Evolutionary conservation across 306 rosid genomes (phyloP), one percentile per base, ranked within the genome.

Genomic region (Neltuma alba): DNA sequence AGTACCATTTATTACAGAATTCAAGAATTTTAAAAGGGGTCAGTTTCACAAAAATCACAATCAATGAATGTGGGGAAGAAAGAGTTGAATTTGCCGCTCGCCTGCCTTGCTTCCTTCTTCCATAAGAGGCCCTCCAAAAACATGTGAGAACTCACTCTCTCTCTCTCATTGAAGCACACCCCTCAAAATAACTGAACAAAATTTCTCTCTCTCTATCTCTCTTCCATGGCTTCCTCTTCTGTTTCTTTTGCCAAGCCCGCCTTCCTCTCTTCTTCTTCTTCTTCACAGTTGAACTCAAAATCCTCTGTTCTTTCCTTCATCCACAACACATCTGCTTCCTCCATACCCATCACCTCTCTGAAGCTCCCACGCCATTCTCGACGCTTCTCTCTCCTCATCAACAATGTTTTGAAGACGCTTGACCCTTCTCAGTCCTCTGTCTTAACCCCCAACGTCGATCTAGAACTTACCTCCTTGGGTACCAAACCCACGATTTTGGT

Each of bases 191-290:
- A 71, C 33, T 10, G 34, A 50, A 23, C 20, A 31, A 18, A 1
- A 2, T 41, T 36, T 7, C 40, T 45, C 81, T 42, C 54, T 47
- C 57, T 18, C 38, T 6, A 20, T 28, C 70, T 4, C 30, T 38
- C 81, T 30, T 9, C 88, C 62, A 92, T 89, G 97, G 94, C 96
- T 23, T 87, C 84, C 27, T 87, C 84, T 61, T 52, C 90, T 47
- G 48, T 87, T 27, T 85, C 88, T 37, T 86, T 72, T 28, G 69
- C 84, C 80, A 92, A 87, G 55, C 55, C 82, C 72, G 62, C 70
- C 4, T 55, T 75, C 55, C 15, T 45, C 54, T 27, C 71, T 67
- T 25, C 52, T 16, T 15, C 76, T 61, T 31, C 81, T 13, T 7
- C 66, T 7, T 28, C 65, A 33, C 12, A 61, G 2, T 4, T 62